Evolutionary conservation across 345 rosid genomes (phyloP).

Genomic region (Hevea brasiliensis): DNA sequence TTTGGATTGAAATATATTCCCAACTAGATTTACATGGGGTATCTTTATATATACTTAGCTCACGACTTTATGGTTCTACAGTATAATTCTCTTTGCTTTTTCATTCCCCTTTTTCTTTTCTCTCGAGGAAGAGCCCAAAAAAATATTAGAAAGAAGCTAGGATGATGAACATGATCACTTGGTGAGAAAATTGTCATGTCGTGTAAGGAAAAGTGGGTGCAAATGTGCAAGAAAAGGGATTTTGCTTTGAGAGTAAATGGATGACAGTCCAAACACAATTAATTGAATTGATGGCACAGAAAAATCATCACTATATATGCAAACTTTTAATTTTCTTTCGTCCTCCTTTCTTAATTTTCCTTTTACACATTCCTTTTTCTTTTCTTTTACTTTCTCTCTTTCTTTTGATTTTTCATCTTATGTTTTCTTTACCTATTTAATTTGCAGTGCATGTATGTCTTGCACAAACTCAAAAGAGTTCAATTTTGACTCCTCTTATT

Average conservation of each 20-base stretch:
- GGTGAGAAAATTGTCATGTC: slow-evolving; percentile 52
- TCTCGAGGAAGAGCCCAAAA: slow-evolving; percentile 30
- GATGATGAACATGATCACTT: slow-evolving; percentile 36
- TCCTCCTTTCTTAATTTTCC: background rate
- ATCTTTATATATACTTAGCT: slow-evolving; percentile 31
- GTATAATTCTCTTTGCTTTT: slow-evolving; percentile 37
- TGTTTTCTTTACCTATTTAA: background rate
- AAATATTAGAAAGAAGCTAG: slow-evolving; percentile 4
- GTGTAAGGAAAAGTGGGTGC: slow-evolving; percentile 58
- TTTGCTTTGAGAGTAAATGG: slow-evolving; percentile 50
- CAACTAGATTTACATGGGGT: slow-evolving; percentile 41
- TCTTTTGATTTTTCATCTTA: background rate
- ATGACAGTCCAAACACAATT: slow-evolving; percentile 61
- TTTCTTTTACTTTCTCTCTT: background rate
- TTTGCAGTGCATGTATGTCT: slow-evolving; percentile 9
- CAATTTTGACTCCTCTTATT: slow-evolving; percentile 39
- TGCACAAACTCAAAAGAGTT: slow-evolving; percentile 41
- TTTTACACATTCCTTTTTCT: background rate
- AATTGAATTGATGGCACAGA: slow-evolving; percentile 50
- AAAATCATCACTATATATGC: slow-evolving; percentile 36
- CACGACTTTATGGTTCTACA: slow-evolving; percentile 35
- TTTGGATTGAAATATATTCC: slow-evolving; percentile 52
- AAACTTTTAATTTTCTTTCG: slow-evolving; percentile 7
- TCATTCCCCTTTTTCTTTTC: slow-evolving; percentile 15
- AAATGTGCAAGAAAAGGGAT: slow-evolving; percentile 41